These are phyloP conservation scores for Pachyrhizus erosus DNA, from an alignment of 306 rosid genomes.

Conservation along the genomic window DNA sequence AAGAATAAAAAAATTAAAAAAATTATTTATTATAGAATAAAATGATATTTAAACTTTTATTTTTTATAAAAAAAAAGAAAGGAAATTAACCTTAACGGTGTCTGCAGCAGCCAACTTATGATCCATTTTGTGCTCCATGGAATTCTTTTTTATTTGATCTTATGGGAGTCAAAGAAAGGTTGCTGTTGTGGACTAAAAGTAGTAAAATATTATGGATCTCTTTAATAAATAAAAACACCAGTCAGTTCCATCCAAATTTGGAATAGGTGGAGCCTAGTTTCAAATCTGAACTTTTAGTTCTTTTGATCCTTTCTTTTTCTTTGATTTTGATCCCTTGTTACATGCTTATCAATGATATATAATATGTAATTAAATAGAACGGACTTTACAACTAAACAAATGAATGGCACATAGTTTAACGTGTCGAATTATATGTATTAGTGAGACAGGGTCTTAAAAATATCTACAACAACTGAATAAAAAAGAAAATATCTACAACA, in stretches of 20 bases:
- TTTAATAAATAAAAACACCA: constrained; percentile 7
- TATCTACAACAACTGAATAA: not conserved
- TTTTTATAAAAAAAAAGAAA: not conserved
- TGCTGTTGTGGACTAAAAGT: not conserved
- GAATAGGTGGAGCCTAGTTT: not conserved
- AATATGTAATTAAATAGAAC: not conserved
- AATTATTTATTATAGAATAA: no score
- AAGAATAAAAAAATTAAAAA: not conserved
- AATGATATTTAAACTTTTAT: not conserved
- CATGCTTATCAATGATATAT: not conserved
- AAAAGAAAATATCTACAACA: no score
- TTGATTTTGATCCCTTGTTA: not conserved
- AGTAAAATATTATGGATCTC: not conserved
- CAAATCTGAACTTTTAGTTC: not conserved
- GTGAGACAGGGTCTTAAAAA: constrained; percentile 19
- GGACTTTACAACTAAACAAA: constrained; percentile 9
- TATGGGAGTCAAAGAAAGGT: not conserved
- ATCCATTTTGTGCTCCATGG: not conserved
- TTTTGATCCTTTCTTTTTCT: not conserved
- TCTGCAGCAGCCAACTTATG: not conserved
- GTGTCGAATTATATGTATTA: not conserved
- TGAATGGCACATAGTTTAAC: constrained; percentile 3
- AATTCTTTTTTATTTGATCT: not conserved
- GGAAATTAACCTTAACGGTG: not conserved
- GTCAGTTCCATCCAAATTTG: not conserved